Conservation (phyloP, 352 stramenopile genomes). For the Paralagenidium karlingii region DNA sequence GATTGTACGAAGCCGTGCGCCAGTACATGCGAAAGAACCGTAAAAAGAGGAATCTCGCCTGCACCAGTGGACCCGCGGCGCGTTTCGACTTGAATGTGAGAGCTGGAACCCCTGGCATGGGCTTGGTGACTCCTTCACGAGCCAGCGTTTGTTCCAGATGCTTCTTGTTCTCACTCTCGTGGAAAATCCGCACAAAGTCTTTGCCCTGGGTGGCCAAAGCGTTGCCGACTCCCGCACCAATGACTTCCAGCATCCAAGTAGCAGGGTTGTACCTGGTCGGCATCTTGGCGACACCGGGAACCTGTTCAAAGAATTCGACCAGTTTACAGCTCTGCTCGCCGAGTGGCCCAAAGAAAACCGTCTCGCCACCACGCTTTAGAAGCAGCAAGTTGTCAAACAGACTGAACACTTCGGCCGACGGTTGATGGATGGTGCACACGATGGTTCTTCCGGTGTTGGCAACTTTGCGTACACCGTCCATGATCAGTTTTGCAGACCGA, state of each 20-base stretch:
- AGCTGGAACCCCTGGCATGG: conserved; percentile 9
- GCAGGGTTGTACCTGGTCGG: conserved; percentile 64
- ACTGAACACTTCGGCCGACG: conserved; percentile 68
- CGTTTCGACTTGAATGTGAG: conserved; percentile 17
- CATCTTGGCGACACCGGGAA: conserved; percentile 46
- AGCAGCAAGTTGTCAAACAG: conserved; percentile 77
- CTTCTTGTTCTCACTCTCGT: conserved; percentile 18
- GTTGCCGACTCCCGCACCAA: conserved; percentile 20
- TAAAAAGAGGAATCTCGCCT: conserved; percentile 7
- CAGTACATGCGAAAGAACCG: conserved; percentile 38
- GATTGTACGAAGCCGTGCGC: conserved; percentile 15
- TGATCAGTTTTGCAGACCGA: conserved; percentile 19
- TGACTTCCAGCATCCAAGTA: conserved; percentile 79
- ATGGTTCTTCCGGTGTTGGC: conserved; percentile 62
- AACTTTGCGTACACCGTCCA: conserved; percentile 24
- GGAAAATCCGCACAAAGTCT: conserved; percentile 9
- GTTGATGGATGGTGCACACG: conserved; percentile 87
- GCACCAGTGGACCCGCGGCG: conserved; percentile 4
- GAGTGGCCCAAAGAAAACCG: conserved; percentile 72
- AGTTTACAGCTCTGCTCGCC: conserved; percentile 29
- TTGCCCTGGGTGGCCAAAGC: neutral
- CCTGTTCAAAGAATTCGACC: conserved; percentile 53
- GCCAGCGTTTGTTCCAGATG: conserved; percentile 10
- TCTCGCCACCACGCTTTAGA: conserved; percentile 66
- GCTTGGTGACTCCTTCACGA: conserved; percentile 15